These are phyloP conservation scores for Cryptococcus sp. DNA, from an alignment of 1,284 basidiomycete species.

Conservation along the genomic window DNA sequence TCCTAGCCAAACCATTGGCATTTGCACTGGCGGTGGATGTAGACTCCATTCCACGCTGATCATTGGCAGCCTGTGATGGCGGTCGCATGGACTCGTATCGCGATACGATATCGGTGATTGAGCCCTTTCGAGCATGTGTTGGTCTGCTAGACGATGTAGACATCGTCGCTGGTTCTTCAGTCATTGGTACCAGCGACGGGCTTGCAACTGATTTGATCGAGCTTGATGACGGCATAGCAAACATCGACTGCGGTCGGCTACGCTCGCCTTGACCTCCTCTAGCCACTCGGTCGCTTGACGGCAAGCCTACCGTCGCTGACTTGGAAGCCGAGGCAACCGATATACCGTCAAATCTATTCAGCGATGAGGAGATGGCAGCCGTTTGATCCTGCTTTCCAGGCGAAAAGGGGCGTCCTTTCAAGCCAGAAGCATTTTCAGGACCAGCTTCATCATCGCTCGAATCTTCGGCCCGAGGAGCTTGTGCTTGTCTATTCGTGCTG, in stretches of 20 bases:
- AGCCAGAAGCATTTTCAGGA: conserved; percentile 32
- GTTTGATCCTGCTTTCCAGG: not conserved
- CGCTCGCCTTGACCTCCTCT: conserved; percentile 6
- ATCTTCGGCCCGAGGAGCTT: conserved; percentile 13
- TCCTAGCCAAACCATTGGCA: conserved; percentile 18
- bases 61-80: conserved; percentile 2
- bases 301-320: conserved; percentile 7
- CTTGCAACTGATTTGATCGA: conserved; percentile 7
- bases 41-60: not conserved
- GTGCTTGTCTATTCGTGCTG: not conserved
- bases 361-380: conserved; percentile 4
- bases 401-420: conserved; percentile 1
- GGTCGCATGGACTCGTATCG: conserved; percentile 39
- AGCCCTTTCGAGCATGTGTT: conserved; percentile 37
- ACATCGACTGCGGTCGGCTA: conserved; percentile 35
- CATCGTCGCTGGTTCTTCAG: conserved; percentile 6
- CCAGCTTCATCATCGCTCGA: conserved; percentile 45
- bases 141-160: conserved; percentile 15
- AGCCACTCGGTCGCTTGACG: not conserved
- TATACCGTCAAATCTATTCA: not conserved
- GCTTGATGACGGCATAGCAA: conserved; percentile 17
- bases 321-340: conserved; percentile 4
- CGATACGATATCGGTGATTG: conserved; percentile 48
- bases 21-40: not conserved
- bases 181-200: conserved; percentile 5